phyloP scores from a whole-genome alignment of 163 green algal genomes.

The Scenedesmus sp. region DNA sequence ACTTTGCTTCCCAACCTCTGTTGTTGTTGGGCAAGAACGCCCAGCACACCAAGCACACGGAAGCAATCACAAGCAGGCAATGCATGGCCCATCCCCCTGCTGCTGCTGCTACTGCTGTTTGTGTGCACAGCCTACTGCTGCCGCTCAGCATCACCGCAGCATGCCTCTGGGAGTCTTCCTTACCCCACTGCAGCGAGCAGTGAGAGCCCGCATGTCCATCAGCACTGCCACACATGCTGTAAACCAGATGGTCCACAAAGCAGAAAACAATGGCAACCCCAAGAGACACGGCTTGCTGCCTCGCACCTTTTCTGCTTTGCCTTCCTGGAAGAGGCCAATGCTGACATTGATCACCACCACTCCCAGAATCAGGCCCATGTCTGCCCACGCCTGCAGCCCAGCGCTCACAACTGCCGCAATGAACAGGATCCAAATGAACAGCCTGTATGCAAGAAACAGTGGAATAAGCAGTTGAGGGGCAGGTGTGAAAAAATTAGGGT shows the following conservation, averaged over 20 bases:
- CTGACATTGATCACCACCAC: conserved; percentile 63
- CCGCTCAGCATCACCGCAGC: neutral
- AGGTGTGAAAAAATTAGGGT: too few relatives aligned
- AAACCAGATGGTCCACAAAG: neutral
- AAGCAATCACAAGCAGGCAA: too few relatives aligned
- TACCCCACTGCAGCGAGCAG: too few relatives aligned
- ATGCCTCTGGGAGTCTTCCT: too few relatives aligned
- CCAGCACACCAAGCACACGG: too few relatives aligned
- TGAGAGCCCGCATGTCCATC: too few relatives aligned
- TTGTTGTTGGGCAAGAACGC: too few relatives aligned
- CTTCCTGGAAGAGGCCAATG: conserved; percentile 62
- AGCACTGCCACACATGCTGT: too few relatives aligned
- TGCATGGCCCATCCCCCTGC: neutral
- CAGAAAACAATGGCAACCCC: too few relatives aligned
- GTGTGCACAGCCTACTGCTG: neutral
- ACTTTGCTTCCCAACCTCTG: too few relatives aligned
- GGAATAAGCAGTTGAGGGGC: too few relatives aligned
- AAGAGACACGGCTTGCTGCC: too few relatives aligned
- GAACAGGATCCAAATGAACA: conserved; percentile 54
- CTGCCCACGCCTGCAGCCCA: conserved; percentile 45
- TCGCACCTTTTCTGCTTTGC: conserved; percentile 61
- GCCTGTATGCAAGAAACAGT: neutral
- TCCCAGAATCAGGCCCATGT: conserved; percentile 53
- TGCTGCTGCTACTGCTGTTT: neutral
- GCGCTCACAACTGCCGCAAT: conserved; percentile 36